These are phyloP conservation scores for Echeveria elegans DNA, from an alignment of 164 flowering plant species.

Conservation along the genomic window DNA sequence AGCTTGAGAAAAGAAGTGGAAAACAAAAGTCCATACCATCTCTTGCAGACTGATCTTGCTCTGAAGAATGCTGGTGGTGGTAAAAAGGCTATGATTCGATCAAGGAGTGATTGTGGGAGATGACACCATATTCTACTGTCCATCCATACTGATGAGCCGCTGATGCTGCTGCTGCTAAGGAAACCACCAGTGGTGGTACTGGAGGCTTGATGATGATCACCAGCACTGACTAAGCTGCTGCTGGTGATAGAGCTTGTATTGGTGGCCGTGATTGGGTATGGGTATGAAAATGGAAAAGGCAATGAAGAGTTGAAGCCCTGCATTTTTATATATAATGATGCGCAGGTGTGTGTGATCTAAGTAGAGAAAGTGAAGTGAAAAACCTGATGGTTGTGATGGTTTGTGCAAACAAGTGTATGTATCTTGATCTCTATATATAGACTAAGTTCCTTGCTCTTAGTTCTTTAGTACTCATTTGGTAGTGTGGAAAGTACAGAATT, in stretches of 20 bases:
- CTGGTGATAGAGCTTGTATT: constrained; percentile 2
- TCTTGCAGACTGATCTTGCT: constrained; percentile 69
- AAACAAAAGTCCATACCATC: constrained; percentile 75
- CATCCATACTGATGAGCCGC: constrained; percentile 37
- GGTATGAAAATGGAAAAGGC: constrained; percentile 4
- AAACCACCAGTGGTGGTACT: neutral
- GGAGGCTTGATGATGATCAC: neutral
- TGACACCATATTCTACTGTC: constrained; percentile 75
- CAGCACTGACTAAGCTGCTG: neutral
- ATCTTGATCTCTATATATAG: too few relatives aligned
- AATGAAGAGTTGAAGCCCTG: constrained; percentile 1
- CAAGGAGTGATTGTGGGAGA: constrained; percentile 59
- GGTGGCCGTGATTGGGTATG: neutral
- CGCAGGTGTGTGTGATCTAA: too few relatives aligned
- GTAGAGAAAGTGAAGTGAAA: neutral
- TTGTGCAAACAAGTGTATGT: neutral
- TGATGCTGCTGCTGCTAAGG: neutral
- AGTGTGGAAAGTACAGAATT: neutral
- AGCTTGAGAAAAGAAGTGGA: constrained; percentile 58
- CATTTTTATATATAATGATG: neutral
- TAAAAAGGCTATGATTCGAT: constrained; percentile 66
- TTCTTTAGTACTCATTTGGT: too few relatives aligned
- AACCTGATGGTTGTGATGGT: neutral
- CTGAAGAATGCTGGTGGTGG: constrained; percentile 83
- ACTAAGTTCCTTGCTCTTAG: neutral